Conservation (phyloP, 331 rosid species). For the Acacia concinna region DNA sequence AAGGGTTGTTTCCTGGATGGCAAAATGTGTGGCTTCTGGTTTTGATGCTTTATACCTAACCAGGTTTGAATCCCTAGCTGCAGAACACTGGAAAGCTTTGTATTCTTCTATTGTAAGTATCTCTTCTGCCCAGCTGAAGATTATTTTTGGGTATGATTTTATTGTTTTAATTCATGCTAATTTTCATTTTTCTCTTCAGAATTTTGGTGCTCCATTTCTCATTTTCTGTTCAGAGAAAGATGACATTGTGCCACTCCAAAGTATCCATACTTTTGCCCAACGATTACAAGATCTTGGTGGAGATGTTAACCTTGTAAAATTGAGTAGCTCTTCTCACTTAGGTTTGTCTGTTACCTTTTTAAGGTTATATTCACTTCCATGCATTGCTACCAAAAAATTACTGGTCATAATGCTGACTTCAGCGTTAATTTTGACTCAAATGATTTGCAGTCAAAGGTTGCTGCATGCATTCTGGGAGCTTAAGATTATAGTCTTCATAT, state of each 20-base stretch:
- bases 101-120: slow-evolving; percentile 81
- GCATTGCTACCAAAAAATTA: neutral
- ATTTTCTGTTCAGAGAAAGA: slow-evolving; percentile 64
- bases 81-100: slow-evolving; percentile 88
- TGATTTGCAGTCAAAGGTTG: neutral
- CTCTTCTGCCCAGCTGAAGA: slow-evolving; percentile 9
- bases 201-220: slow-evolving; percentile 74
- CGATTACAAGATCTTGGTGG: slow-evolving; percentile 64
- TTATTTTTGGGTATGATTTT: neutral
- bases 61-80: slow-evolving; percentile 72
- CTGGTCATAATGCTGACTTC: neutral
- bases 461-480: neutral
- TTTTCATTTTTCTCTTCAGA: slow-evolving; percentile 32
- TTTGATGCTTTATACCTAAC: slow-evolving; percentile 90
- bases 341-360: slow-evolving; percentile 45
- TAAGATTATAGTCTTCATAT: neutral
- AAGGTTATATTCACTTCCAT: neutral
- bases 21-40: slow-evolving; percentile 82
- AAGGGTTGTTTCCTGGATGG: slow-evolving; percentile 79
- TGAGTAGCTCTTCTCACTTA: slow-evolving; percentile 60
- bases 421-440: neutral
- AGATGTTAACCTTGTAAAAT: slow-evolving; percentile 62
- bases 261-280: slow-evolving; percentile 49
- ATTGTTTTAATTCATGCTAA: neutral
- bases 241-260: slow-evolving; percentile 50